Evolutionary conservation across 352 stramenopile genomes (phyloP), one percentile per base, ranked within the genome.

Genomic region (Halophytophthora polymorphica): DNA sequence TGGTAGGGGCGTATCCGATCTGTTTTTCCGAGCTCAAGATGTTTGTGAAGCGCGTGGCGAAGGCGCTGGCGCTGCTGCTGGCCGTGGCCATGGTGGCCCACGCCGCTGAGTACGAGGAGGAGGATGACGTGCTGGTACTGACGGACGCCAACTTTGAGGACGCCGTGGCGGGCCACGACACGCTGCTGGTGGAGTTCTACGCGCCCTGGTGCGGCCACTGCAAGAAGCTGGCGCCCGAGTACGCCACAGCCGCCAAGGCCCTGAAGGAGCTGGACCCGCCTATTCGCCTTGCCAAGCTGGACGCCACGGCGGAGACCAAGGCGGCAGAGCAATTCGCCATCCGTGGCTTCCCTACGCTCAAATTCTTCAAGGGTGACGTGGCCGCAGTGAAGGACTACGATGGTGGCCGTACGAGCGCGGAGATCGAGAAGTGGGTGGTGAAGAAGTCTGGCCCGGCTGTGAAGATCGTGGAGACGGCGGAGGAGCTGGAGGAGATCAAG

Each of bases 71-170:
- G 54, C 63, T 88, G 54, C 56, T 88, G 21, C 56, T 73, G 19
- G 67, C 75, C 42, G 58, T 88, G 35, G 77, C 61, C 29, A 58
- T 75, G 40, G 65, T 80, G 34, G 64, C 48, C 33, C 61, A 56
- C 23, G 76, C 69, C 45, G 57, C 73, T 42, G 75, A 82, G 47
- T 73, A 86, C 48, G 77, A 93, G 50, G 80, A 96, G 64, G 88
- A 96, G 58, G 87, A 96, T 21, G 80, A 92, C 63, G 91, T 98
- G 62, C 64, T 97, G 37, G 86, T 96, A 42, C 74, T 98, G 53
- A 96, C 79, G 45, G 86, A 97, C 62, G 71, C 88, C 64, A 96
- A 93, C 77, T 96, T 98, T 58, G 88, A 95, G 39, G 85, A 89
- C 23, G 88, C 89, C 15, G 72, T 98, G 18, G 64, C 69, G 33